phyloP scores from a whole-genome alignment of 73 alveolate genomes.

The Paramecium primaurelia region DNA sequence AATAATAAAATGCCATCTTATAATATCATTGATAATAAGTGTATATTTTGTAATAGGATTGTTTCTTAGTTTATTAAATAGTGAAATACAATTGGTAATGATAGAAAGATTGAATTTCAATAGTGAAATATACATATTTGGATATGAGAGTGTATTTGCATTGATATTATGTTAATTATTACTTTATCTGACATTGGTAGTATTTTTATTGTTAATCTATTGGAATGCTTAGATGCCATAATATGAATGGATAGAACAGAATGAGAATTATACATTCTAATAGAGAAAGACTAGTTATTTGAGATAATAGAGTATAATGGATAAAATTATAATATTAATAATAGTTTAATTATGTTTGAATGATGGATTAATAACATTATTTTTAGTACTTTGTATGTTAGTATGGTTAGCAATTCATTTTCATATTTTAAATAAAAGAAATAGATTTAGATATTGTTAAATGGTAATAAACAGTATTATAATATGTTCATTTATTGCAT shows the following conservation, averaged over 20 bases:
- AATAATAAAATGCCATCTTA: background rate
- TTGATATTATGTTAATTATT: background rate
- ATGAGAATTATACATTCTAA: background rate
- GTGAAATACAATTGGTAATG: background rate
- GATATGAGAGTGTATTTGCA: constrained; percentile 7
- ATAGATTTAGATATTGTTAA: background rate
- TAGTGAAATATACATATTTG: background rate
- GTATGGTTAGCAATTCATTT: constrained; percentile 1
- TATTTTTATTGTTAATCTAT: background rate
- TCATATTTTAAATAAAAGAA: background rate
- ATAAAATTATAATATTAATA: background rate
- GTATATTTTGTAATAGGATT: background rate
- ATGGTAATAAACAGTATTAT: background rate
- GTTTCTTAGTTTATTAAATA: background rate
- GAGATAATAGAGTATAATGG: background rate
- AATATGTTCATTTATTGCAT: background rate
- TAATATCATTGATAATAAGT: background rate
- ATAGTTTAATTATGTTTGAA: background rate
- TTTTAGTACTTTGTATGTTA: background rate
- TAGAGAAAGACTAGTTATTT: background rate
- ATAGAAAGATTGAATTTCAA: background rate
- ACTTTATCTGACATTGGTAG: background rate
- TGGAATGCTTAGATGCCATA: background rate
- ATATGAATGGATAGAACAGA: background rate
- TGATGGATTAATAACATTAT: constrained; percentile 25